Percentiles rank a stretch among this genome's conserved stretches.
Conservation (phyloP, 768 basidiomycete genomes). For the Naganishia vishniacii region DNA sequence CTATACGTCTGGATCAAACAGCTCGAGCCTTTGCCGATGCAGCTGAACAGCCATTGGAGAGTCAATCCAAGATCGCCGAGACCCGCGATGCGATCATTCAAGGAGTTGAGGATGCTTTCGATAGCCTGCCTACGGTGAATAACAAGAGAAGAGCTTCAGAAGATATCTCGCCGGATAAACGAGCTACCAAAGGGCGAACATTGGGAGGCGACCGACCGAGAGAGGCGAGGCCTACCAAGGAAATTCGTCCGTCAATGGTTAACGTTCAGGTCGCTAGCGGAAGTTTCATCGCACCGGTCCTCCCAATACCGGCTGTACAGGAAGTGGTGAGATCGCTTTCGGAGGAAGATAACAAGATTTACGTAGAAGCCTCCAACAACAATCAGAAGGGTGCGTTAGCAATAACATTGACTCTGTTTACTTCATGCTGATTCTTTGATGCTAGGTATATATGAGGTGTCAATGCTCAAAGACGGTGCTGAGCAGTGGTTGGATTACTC, state of each 20-base stretch:
- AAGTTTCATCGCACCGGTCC: slow-evolving; percentile 38
- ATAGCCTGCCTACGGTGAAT: slow-evolving; percentile 2
- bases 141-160: slow-evolving; percentile 19
- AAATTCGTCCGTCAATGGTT: slow-evolving; percentile 51
- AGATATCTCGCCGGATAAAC: slow-evolving; percentile 36
- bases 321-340: slow-evolving; percentile 59
- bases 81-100: slow-evolving; percentile 39
- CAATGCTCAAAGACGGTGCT: slow-evolving; percentile 51
- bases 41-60: slow-evolving; percentile 37
- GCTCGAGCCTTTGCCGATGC: slow-evolving; percentile 37
- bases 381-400: neutral
- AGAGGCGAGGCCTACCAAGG: slow-evolving; percentile 55
- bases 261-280: neutral
- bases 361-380: slow-evolving; percentile 69
- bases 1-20: slow-evolving; percentile 14
- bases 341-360: slow-evolving; percentile 60
- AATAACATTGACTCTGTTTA: neutral
- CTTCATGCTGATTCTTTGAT: neutral
- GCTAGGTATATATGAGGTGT: neutral
- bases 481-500: slow-evolving; percentile 88
- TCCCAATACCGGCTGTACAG: slow-evolving; percentile 61
- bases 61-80: slow-evolving; percentile 31
- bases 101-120: slow-evolving; percentile 38
- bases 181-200: slow-evolving; percentile 56
- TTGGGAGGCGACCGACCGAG: slow-evolving; percentile 64